These are phyloP conservation scores for Adansonia gregorii DNA, from an alignment of 441 rosid genomes.

Conservation along the genomic window DNA sequence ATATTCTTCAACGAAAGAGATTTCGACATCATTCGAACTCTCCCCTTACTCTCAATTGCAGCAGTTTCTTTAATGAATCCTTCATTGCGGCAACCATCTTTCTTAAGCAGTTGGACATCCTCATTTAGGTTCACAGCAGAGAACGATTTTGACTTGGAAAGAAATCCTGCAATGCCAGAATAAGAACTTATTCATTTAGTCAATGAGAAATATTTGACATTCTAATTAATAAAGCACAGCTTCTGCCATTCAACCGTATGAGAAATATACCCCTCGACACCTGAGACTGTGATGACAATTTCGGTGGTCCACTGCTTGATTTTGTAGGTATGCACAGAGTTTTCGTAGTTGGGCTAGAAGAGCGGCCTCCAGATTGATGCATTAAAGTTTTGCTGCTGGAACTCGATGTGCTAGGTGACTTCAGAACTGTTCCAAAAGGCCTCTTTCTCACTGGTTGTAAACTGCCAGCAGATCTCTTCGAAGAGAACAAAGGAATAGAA, in stretches of 20 bases:
- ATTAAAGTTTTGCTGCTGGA: slow-evolving; percentile 19
- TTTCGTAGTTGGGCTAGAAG: not conserved
- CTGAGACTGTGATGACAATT: slow-evolving; percentile 15
- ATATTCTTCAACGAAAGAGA: slow-evolving; percentile 33
- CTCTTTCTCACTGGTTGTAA: slow-evolving; percentile 25
- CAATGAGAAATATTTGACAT: not conserved
- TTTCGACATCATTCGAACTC: slow-evolving; percentile 22
- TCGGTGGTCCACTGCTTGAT: slow-evolving; percentile 19
- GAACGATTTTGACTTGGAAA: slow-evolving; percentile 36
- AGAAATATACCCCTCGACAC: slow-evolving; percentile 24
- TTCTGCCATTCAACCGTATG: not conserved
- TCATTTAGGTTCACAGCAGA: slow-evolving; percentile 10
- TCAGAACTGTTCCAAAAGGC: slow-evolving; percentile 15
- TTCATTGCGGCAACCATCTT: slow-evolving; percentile 12
- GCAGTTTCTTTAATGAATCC: slow-evolving; percentile 4
- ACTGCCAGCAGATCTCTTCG: slow-evolving; percentile 30
- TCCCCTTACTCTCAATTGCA: slow-evolving; percentile 17
- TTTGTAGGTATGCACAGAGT: not conserved
- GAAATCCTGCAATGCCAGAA: slow-evolving; percentile 26
- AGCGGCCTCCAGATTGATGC: slow-evolving; percentile 3
- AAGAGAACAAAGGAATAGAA: slow-evolving; percentile 24
- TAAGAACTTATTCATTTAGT: slow-evolving; percentile 1
- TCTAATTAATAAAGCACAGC: too few species aligned
- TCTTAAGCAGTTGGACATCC: slow-evolving; percentile 17
- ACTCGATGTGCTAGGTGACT: slow-evolving; percentile 17